A percentile compares a stretch with the other conserved stretches of the same genome.
These are phyloP conservation scores for Lichtheimia hyalospora DNA, from an alignment of 371 early-diverging fungal genomes.

Conservation along the genomic window DNA sequence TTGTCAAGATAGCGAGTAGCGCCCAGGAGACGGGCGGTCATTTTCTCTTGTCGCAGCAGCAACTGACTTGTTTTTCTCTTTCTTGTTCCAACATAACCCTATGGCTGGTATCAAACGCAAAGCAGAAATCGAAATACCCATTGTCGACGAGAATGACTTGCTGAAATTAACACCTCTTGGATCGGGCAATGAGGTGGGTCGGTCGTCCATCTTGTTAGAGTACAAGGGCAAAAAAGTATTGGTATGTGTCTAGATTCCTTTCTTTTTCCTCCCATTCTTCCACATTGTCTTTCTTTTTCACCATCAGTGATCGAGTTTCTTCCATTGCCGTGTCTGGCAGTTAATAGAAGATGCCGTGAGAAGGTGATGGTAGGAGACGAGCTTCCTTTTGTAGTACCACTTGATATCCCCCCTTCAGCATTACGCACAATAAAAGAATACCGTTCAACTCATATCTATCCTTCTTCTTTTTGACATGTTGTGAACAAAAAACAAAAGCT, in stretches of 20 bases:
- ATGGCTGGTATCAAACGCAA: slow-evolving; percentile 51
- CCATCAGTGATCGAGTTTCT: not conserved
- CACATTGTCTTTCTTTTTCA: not conserved
- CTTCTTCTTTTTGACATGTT: slow-evolving; percentile 6
- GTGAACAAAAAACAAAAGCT: slow-evolving; percentile 59
- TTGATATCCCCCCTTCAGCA: not conserved
- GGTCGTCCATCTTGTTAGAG: slow-evolving; percentile 96
- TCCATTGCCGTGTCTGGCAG: not conserved
- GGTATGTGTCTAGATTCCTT: slow-evolving; percentile 54
- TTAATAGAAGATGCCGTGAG: not conserved
- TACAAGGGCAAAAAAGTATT: slow-evolving; percentile 96
- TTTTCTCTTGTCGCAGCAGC: not conserved
- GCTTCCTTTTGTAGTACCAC: not conserved
- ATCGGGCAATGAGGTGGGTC: slow-evolving; percentile 99
- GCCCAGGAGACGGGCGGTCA: no score
- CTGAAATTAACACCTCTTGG: slow-evolving; percentile 95
- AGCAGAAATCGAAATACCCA: slow-evolving; percentile 49
- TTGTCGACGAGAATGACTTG: slow-evolving; percentile 68
- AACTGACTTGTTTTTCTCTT: not conserved
- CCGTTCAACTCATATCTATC: slow-evolving; percentile 16
- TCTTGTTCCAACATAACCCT: not conserved
- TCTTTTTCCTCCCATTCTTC: not conserved
- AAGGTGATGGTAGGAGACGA: not conserved
- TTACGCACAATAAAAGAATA: slow-evolving; percentile 6
- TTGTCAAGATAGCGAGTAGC: no score